Conservation (phyloP, 805 yeast species). For the Myxozyma nipponensis region DNA sequence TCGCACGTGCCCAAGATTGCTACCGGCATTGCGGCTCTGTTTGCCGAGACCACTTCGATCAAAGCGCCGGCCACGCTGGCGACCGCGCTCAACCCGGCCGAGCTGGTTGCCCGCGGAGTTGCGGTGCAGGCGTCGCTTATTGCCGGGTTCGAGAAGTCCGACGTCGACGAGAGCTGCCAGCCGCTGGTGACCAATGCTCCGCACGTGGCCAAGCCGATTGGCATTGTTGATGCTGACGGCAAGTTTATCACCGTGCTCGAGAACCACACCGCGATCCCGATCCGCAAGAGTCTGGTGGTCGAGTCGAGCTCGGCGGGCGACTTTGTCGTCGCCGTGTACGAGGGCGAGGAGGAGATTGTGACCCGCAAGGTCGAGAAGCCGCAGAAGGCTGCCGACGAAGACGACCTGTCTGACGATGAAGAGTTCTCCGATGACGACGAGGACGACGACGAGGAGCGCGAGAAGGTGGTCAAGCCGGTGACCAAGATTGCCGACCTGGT, state of each 20-base stretch:
- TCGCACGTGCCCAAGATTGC: slow-evolving; percentile 91
- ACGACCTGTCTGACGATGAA: slow-evolving; percentile 47
- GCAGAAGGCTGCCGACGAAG: slow-evolving; percentile 49
- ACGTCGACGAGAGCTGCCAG: slow-evolving; percentile 61
- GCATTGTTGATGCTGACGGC: slow-evolving; percentile 65
- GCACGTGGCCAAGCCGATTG: slow-evolving; percentile 79
- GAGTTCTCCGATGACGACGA: slow-evolving; percentile 50
- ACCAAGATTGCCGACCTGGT: slow-evolving; percentile 73
- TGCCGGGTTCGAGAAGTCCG: slow-evolving; percentile 69
- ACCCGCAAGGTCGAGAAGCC: slow-evolving; percentile 75
- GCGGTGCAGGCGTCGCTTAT: slow-evolving; percentile 90
- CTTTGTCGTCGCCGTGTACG: slow-evolving; percentile 66
- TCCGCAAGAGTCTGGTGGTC: slow-evolving; percentile 67
- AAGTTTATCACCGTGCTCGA: slow-evolving; percentile 66
- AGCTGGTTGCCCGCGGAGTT: slow-evolving; percentile 88
- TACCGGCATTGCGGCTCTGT: slow-evolving; percentile 61
- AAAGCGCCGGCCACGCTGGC: slow-evolving; percentile 71
- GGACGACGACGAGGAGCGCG: slow-evolving; percentile 76
- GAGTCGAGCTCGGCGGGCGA: slow-evolving; percentile 56
- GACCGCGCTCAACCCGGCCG: slow-evolving; percentile 83
- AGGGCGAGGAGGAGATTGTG: slow-evolving; percentile 78
- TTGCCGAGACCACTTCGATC: slow-evolving; percentile 75
- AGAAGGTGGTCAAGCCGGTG: slow-evolving; percentile 69
- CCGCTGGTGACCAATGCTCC: slow-evolving; percentile 85
- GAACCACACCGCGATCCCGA: slow-evolving; percentile 86